Evolutionary conservation across 345 rosid species (phyloP), one percentile per base, ranked within the genome.

Genomic region (Dipteronia dyeriana): DNA sequence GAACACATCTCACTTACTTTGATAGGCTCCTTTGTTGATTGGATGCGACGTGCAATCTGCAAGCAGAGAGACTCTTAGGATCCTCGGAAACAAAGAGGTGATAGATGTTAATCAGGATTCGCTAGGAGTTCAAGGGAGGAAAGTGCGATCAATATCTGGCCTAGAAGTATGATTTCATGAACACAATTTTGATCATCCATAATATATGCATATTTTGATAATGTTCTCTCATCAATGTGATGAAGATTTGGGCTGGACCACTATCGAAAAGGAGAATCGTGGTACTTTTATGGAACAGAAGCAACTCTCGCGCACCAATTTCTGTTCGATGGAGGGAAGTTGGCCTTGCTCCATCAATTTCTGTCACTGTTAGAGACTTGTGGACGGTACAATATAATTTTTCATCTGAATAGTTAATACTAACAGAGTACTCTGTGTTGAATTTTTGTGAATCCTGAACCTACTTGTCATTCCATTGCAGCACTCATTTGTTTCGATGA

Each of bases 161-260:
- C 76, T 82, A 29, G 89, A 90, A 85, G 90, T 89, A 75, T 7
- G 83, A 71, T 66, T 73, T 5, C 38, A 34, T 63, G 19, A 59
- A 59, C 63, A 59, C 23, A 59, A 57, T 17, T 57, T 5, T n/a
- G 11, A 41, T 19, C 9, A 59, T 14, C 26, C 22, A 59, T 53
- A 6, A 6, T 45, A 4, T 53, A 16, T 34, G 38, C 57, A 16
- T 8, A 53, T 16, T 41, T 41, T 41, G 11, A 9, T 7, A 10
- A 8, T 41, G 45, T 41, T 41, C 4, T 41, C 8, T 23, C 34
- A 14, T 45, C 4, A 11, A 60, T 19, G 38, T 22, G 7, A 31
- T 64, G 47, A 68, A 87, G 89, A 78, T 86, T 3, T 90, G 90
- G 94, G 89, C 88, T 19, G 88, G 89, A 56, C 87, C 88, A 16